Conservation (phyloP, 148 eudicot species). For the Camellia granthamiana region DNA sequence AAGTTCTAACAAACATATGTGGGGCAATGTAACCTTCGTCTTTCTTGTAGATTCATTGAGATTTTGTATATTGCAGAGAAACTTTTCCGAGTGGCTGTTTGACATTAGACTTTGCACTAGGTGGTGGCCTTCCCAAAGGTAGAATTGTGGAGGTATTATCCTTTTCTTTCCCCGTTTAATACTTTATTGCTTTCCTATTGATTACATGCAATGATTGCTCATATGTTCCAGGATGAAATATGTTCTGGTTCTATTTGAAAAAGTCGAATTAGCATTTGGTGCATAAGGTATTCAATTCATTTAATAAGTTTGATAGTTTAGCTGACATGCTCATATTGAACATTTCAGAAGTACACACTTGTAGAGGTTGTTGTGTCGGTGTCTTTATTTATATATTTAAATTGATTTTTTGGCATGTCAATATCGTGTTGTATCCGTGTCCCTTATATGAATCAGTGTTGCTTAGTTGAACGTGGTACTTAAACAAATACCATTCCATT, state of each 20-base stretch:
- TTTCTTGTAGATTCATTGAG: neutral
- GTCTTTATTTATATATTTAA: no score
- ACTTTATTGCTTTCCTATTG: neutral
- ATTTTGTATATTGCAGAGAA: conserved; percentile 55
- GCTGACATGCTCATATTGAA: neutral
- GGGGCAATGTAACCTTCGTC: neutral
- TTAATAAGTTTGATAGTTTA: neutral
- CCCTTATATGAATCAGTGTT: no score
- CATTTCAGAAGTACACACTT: neutral
- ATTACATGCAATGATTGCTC: neutral
- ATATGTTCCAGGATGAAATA: conserved; percentile 2
- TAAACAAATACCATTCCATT: neutral
- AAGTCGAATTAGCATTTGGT: neutral
- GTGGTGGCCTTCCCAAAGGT: conserved; percentile 96
- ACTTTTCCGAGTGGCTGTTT: conserved; percentile 98
- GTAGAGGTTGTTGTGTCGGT: neutral
- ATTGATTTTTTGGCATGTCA: no score
- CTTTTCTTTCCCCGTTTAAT: neutral
- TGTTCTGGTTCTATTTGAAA: neutral
- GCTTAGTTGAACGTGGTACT: neutral
- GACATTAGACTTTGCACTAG: conserved; percentile 90
- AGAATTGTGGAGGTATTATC: conserved; percentile 82
- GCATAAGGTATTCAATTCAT: neutral
- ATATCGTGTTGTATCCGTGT: no score
- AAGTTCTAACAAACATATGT: neutral